Evolutionary conservation across 345 rosid genomes (phyloP).

Genomic region (Eucalyptus dawsonii): DNA sequence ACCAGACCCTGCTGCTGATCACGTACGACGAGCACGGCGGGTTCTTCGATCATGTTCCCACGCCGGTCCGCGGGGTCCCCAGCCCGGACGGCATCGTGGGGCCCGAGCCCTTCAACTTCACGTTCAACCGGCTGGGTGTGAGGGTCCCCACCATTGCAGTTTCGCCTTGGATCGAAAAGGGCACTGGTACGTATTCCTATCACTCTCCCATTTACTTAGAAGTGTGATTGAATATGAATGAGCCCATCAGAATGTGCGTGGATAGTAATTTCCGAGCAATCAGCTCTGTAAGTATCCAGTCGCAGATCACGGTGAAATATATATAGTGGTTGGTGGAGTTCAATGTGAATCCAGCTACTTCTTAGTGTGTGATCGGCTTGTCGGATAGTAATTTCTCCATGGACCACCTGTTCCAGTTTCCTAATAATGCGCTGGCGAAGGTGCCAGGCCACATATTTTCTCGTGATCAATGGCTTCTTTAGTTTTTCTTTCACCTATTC

Average conservation of each 20-base stretch:
- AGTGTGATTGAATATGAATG: neutral
- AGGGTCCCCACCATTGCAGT: conserved; percentile 74
- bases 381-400: neutral
- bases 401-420: neutral
- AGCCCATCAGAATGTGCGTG: neutral
- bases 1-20: conserved; percentile 55
- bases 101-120: conserved; percentile 53
- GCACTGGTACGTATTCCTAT: conserved; percentile 26
- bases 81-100: conserved; percentile 91
- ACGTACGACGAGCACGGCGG: conserved; percentile 98
- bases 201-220: neutral
- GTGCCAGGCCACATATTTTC: neutral
- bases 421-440: neutral
- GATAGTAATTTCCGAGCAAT: neutral
- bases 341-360: neutral
- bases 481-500: neutral
- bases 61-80: conserved; percentile 72
- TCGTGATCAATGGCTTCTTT: neutral
- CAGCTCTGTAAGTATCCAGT: neutral
- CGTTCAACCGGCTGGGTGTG: conserved; percentile 66
- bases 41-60: conserved; percentile 77
- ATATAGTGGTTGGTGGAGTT: neutral
- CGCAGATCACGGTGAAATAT: neutral
- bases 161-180: conserved; percentile 88
- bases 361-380: neutral